Base-by-base conservation (phyloP, 2,329 filamentous ascomycete genomes). In the Biscogniauxia mediterranea region DNA sequence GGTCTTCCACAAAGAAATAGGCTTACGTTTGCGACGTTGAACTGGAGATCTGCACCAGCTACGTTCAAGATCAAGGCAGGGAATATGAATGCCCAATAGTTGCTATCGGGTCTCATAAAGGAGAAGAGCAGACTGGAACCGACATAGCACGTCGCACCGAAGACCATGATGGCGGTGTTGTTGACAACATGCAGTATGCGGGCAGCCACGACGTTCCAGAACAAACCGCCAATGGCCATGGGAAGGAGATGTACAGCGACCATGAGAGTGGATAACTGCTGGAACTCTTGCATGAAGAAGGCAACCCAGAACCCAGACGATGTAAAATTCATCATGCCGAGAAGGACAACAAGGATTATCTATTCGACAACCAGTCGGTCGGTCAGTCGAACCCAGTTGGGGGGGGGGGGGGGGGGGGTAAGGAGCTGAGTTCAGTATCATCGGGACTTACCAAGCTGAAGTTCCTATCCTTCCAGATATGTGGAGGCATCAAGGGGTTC, bases 21-120 rank as follows among this genome's bases (percentile, higher is more conserved):
- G 75, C 82, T 67, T 71, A 87, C 83, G 67, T 91, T 90, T 3
- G 85, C 83, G 21, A 90, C 87, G 62, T 89, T 89, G 72, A 90
- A 90, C 61, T 90, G 84, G 38, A 91, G 83, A 69, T 90, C 89
- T 0, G 87, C 87, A 1, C 88, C 88, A 3, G 89, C 76, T 1
- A 90, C 87, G 21, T 83, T 81, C 25, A 90, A 73, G 5, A 86
- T 73, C 49, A 89, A 73, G 0, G 81, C 81, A 0, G 87, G 86
- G 69, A 90, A 90, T 5, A 83, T 80, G 62, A 88, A 85, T 0
- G 82, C 82, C 88, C 88, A 91, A 71, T 90, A 90, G 19, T 77
- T 80, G 59, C 81, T 81, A 9, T 82, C 78, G 1, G 80, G 70
- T 49, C 77, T 74, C 68, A 88, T 85, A 55, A 89, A 79, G 0